phyloP scores from a whole-genome alignment of 768 basidiomycete species.

The Cyathus striatus region DNA sequence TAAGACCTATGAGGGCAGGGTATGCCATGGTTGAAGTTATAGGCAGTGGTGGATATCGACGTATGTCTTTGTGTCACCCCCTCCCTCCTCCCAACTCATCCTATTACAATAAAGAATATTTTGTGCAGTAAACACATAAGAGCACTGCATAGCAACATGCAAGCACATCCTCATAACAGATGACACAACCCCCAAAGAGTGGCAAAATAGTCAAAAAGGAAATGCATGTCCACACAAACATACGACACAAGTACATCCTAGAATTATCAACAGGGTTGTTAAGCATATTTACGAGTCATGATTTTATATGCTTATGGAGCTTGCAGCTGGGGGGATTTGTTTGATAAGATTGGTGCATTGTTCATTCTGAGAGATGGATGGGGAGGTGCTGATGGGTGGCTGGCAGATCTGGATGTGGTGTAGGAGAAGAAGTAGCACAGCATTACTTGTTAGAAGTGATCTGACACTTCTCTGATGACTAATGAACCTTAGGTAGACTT shows the following conservation, averaged over 20 bases:
- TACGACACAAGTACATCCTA: slow-evolving; percentile 79
- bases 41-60: slow-evolving; percentile 86
- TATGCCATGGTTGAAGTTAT: slow-evolving; percentile 71
- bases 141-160: slow-evolving; percentile 76
- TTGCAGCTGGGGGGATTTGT: slow-evolving; percentile 94
- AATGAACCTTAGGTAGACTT: too few relatives aligned
- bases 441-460: too few relatives aligned
- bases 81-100: too few relatives aligned
- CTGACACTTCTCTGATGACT: too few relatives aligned
- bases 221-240: slow-evolving; percentile 77
- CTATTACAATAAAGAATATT: too few relatives aligned
- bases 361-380: too few relatives aligned
- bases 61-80: too few relatives aligned
- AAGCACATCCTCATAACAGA: slow-evolving; percentile 71
- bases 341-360: slow-evolving; percentile 91
- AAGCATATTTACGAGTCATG: slow-evolving; percentile 63
- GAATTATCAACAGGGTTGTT: slow-evolving; percentile 71
- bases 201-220: slow-evolving; percentile 88
- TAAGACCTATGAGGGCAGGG: slow-evolving; percentile 38
- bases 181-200: slow-evolving; percentile 62
- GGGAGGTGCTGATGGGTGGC: too few relatives aligned
- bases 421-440: slow-evolving; percentile 84
- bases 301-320: slow-evolving; percentile 88
- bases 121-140: slow-evolving; percentile 66
- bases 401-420: slow-evolving; percentile 87